Conservation (phyloP, 306 rosid genomes). For the Malus sylvestris region DNA sequence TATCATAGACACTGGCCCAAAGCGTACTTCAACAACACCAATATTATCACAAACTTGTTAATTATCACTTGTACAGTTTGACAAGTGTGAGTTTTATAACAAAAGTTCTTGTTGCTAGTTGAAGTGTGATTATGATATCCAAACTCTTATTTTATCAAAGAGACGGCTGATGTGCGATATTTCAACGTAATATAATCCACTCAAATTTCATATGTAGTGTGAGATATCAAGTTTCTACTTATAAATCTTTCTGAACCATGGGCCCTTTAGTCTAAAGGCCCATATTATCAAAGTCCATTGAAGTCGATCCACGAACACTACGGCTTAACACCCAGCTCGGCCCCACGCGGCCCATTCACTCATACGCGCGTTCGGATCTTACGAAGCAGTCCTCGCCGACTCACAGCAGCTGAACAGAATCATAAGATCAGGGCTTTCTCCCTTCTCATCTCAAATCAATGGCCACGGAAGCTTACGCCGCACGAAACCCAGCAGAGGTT, state of each 20-base stretch:
- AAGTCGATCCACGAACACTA: not conserved
- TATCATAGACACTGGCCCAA: no score
- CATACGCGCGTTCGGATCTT: not conserved
- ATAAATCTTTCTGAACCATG: no score
- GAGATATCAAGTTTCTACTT: no score
- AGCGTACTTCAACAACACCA: no score
- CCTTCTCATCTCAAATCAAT: constrained; percentile 11
- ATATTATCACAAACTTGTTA: no score
- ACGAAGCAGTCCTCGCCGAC: not conserved
- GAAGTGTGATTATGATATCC: no score
- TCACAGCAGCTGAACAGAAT: not conserved
- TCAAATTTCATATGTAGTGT: not conserved
- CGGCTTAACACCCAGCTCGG: not conserved
- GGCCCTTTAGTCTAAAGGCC: no score
- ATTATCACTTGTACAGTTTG: no score
- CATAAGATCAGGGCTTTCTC: not conserved
- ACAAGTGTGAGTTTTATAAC: no score
- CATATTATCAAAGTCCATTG: not conserved
- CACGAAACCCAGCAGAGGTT: constrained; percentile 42
- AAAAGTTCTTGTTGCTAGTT: no score
- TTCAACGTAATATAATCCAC: not conserved
- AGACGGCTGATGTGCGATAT: no score
- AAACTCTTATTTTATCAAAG: no score
- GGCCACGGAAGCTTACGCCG: constrained; percentile 52
- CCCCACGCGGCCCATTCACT: not conserved